phyloP scores from a whole-genome alignment of 805 yeast species.

The Candida sphagnicola region DNA sequence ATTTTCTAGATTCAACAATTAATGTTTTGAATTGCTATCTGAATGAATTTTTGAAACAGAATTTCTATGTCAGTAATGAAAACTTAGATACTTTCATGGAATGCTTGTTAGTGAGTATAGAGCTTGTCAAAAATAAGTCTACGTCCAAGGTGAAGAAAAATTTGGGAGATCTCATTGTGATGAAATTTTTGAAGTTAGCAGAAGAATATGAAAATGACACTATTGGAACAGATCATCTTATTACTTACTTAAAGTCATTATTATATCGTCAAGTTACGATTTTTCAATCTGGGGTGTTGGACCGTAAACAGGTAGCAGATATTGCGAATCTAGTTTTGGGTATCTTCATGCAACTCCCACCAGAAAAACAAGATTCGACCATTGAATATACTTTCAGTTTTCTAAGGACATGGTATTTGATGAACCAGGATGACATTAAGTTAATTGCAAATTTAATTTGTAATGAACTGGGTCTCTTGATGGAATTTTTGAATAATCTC shows the following conservation, averaged over 20 bases:
- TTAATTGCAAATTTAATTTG: conserved; percentile 14
- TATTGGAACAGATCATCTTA: conserved; percentile 6
- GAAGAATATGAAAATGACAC: conserved; percentile 9
- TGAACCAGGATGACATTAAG: conserved; percentile 24
- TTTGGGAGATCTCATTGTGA: conserved; percentile 25
- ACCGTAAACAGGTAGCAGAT: conserved; percentile 27
- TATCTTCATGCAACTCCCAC: conserved; percentile 15
- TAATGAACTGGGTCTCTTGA: conserved; percentile 16
- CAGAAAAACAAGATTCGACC: conserved; percentile 13
- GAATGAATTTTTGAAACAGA: conserved; percentile 24
- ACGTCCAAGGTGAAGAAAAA: conserved; percentile 15
- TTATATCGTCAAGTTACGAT: conserved; percentile 31
- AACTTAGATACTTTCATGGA: conserved; percentile 23
- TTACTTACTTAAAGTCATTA: conserved; percentile 22
- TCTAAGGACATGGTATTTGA: conserved; percentile 29
- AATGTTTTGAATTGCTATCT: conserved; percentile 24
- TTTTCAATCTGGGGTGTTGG: conserved; percentile 27
- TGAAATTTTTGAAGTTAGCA: conserved; percentile 24
- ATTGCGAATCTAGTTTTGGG: conserved; percentile 33
- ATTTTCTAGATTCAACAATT: conserved; percentile 19
- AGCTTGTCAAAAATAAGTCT: conserved; percentile 10
- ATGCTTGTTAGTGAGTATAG: conserved; percentile 30
- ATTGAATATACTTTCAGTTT: conserved; percentile 31
- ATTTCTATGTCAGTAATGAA: conserved; percentile 18
- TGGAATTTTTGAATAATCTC: conserved; percentile 29